phyloP scores from a whole-genome alignment of 768 basidiomycete genomes.

The Russula foetens region DNA sequence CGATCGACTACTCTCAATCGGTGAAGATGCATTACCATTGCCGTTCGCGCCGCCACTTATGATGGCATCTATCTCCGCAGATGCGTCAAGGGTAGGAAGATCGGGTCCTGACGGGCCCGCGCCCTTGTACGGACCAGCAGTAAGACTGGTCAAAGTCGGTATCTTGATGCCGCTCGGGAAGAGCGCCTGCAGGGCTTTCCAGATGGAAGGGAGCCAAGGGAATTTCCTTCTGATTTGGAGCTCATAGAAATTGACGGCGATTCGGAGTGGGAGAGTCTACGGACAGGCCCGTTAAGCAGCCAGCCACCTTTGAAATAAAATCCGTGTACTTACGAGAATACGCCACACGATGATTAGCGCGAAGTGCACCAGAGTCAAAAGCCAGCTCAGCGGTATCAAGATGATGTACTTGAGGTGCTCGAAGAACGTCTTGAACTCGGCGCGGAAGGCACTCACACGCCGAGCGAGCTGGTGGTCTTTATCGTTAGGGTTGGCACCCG shows the following conservation, averaged over 20 bases:
- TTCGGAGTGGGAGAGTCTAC: constrained; percentile 11
- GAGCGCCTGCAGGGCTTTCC: background rate
- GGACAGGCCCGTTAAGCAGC: background rate
- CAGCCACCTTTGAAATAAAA: background rate
- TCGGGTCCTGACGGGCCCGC: constrained; percentile 7
- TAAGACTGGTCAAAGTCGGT: constrained; percentile 6
- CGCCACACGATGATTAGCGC: background rate
- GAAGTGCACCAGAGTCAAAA: constrained; percentile 2
- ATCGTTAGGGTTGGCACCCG: too few relatives aligned
- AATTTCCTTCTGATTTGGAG: background rate
- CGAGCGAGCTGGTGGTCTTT: background rate
- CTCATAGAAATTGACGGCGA: constrained; percentile 16
- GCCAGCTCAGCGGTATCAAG: constrained; percentile 16
- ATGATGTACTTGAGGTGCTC: constrained; percentile 7
- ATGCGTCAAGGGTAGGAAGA: background rate
- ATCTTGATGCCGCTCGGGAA: constrained; percentile 13
- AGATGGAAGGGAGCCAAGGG: constrained; percentile 18
- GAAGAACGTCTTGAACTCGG: background rate
- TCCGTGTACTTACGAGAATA: background rate
- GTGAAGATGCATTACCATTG: background rate
- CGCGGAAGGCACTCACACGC: background rate
- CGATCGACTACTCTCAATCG: background rate
- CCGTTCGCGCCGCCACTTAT: background rate
- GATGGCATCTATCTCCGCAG: background rate
- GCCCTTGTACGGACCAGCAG: constrained; percentile 9